Evolutionary conservation across 805 yeast genomes (phyloP), one percentile per base, ranked within the genome.

Genomic region (Kurtzmaniella fragi): DNA sequence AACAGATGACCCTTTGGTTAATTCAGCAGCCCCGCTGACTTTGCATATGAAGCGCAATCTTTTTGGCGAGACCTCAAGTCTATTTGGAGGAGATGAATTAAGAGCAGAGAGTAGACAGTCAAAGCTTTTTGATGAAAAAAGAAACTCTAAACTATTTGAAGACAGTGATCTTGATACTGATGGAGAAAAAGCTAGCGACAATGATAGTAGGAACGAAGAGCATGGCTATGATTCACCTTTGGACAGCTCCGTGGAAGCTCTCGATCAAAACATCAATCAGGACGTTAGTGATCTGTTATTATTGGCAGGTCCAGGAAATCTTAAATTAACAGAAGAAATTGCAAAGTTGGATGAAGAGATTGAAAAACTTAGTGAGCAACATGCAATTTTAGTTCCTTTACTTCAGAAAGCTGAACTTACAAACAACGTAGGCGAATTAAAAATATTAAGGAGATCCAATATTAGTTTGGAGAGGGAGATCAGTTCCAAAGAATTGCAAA

Each of bases 401-500:
- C 57, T 87, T 30, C 67, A 71, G 33, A 91, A 91, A 53, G 96
- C 97, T 0, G 95, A 87, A 50, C 63, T 91, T 26, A 87, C 95
- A 0, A 84, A 87, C 55, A 85, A 85, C 54, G 61, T 74, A 5
- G 71, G 78, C 4, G 93, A 89, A 52, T 62, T 84, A 35, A 74
- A 80, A 41, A 71, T 89, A 34, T 61, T 91, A 46, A 67, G 65
- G 36, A 84, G 82, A 50, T 88, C 96, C 0, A 75, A 77, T 35
- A 48, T 72, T 12, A 78, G 87, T 41, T 68, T 88, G 41, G 76
- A 75, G 28, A 68, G 84, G 43, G 97, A 90, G 52, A 71, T 88
- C n/a, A 77, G 77, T 35, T 56, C 79, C 2, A 84, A 84, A 47
- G 90, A 85, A 50, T 62, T 84, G 28, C 83, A 84, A 44, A 77